Conservation (phyloP, 169 alveolate genomes). For the Plasmodium sp. region DNA sequence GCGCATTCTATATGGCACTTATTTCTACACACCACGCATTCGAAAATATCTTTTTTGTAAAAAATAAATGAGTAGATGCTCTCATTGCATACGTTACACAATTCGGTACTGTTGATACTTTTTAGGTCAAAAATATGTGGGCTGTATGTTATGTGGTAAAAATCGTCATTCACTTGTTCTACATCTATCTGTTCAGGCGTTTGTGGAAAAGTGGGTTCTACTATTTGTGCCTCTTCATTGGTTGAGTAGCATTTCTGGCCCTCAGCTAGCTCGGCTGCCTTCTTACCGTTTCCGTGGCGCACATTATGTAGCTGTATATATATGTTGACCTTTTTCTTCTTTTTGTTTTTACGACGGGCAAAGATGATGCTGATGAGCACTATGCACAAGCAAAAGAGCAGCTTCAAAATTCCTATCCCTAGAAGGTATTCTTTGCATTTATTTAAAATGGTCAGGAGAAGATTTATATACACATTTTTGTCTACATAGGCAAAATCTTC, state of each 20-base stretch:
- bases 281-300: not conserved
- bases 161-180: conserved; percentile 14
- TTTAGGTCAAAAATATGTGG: conserved; percentile 51
- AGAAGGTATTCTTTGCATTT: conserved; percentile 41
- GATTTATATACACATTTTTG: conserved; percentile 71
- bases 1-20: conserved; percentile 69
- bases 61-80: conserved; percentile 64
- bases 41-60: conserved; percentile 56
- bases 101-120: conserved; percentile 23
- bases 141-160: conserved; percentile 30
- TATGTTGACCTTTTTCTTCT: conserved; percentile 37
- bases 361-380: conserved; percentile 35
- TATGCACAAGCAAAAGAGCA: conserved; percentile 47
- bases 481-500: conserved; percentile 69
- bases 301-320: conserved; percentile 37
- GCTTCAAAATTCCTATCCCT: conserved; percentile 35
- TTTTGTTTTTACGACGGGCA: conserved; percentile 60
- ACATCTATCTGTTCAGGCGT: not conserved
- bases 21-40: conserved; percentile 65
- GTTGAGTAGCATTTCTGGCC: not conserved
- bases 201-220: not conserved
- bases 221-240: conserved; percentile 16
- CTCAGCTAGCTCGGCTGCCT: not conserved
- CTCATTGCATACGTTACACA: conserved; percentile 65
- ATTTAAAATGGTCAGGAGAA: conserved; percentile 13